Conservation (phyloP, 2,329 filamentous ascomycete species). For the Ophiocordyceps camponoti-floridani region DNA sequence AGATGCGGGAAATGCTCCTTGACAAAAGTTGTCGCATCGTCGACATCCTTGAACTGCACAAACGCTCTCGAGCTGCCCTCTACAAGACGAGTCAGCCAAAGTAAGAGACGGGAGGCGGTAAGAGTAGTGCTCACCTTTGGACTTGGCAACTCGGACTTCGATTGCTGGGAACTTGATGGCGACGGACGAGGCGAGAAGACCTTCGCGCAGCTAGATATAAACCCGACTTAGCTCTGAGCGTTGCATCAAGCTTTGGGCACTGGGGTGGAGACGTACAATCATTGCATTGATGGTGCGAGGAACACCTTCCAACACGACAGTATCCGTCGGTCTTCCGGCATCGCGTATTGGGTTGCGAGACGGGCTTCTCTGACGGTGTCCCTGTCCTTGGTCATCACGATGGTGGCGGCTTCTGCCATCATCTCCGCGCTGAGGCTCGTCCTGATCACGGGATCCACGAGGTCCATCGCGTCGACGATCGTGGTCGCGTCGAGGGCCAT, state of each 20-base stretch:
- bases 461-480: slow-evolving; percentile 3
- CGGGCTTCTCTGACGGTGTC: slow-evolving; percentile 8
- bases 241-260: not conserved
- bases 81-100: slow-evolving; percentile 5
- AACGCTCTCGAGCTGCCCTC: slow-evolving; percentile 20
- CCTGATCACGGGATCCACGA: slow-evolving; percentile 6
- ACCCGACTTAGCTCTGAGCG: not conserved
- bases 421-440: slow-evolving; percentile 6
- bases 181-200: slow-evolving; percentile 14
- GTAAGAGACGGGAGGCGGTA: slow-evolving; percentile 3
- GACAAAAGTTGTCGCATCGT: slow-evolving; percentile 22
- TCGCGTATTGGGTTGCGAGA: slow-evolving; percentile 18
- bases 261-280: slow-evolving; percentile 23
- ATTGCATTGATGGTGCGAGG: slow-evolving; percentile 28
- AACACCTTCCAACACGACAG: slow-evolving; percentile 36
- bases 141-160: slow-evolving; percentile 20
- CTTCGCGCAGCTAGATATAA: slow-evolving; percentile 16
- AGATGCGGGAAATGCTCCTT: slow-evolving; percentile 23
- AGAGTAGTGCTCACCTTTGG: slow-evolving; percentile 11
- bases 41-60: slow-evolving; percentile 21
- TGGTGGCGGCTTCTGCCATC: slow-evolving; percentile 4
- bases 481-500: slow-evolving; percentile 11
- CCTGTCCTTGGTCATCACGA: slow-evolving; percentile 1
- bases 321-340: slow-evolving; percentile 26
- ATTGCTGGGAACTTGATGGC: slow-evolving; percentile 17